Evolutionary conservation across 116 monocot species (phyloP).

Genomic region (Iris pallida): DNA sequence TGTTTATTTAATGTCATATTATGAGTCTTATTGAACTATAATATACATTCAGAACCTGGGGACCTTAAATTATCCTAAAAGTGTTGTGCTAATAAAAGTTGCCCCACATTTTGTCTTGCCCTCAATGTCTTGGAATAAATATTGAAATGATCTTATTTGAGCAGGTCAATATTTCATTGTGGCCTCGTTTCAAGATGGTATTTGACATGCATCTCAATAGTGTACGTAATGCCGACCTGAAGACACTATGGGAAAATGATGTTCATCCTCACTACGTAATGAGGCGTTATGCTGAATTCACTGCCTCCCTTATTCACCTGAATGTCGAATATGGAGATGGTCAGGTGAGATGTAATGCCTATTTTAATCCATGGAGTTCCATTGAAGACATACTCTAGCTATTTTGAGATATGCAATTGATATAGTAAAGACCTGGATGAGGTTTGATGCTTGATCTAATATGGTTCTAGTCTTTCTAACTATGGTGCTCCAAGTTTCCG

Average conservation of each 20-base stretch:
- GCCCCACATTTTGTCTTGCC: no score
- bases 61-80: no score
- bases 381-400: no score
- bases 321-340: slow-evolving; percentile 96
- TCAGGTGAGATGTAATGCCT: slow-evolving; percentile 49
- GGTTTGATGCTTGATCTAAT: background rate
- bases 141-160: slow-evolving; percentile 1
- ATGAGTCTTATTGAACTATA: no score
- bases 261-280: slow-evolving; percentile 99
- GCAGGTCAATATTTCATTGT: slow-evolving; percentile 90
- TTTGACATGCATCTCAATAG: slow-evolving; percentile 98
- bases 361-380: no score
- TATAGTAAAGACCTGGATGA: background rate
- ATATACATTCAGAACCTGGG: no score
- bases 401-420: no score
- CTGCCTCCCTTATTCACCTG: slow-evolving; percentile 84
- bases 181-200: slow-evolving; percentile 99
- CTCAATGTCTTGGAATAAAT: no score
- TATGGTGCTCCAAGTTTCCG: background rate
- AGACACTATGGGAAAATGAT: slow-evolving; percentile 95
- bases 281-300: slow-evolving; percentile 97
- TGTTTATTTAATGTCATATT: no score
- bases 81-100: no score
- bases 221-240: slow-evolving; percentile 79
- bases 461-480: background rate